Evolutionary conservation across 2,329 filamentous ascomycete genomes (phyloP), one percentile per base, ranked within the genome.

Genomic region (Pleomassaria siparia): DNA sequence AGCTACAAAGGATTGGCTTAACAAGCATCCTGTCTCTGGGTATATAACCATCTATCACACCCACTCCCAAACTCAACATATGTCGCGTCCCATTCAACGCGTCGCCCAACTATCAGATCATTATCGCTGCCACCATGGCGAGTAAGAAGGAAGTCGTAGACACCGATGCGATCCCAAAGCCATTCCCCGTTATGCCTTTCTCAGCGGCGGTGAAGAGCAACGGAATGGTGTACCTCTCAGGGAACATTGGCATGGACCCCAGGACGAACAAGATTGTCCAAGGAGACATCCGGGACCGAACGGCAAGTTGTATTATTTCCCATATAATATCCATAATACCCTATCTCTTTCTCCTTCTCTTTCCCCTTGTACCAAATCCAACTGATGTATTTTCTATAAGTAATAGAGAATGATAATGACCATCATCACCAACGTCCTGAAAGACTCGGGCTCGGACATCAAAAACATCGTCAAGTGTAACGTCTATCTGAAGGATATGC

Each of bases 221-320:
- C 60, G 84, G 83, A 58, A 80, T 85, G 66, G 81, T 89, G n/a
- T 88, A 86, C 73, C 87, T 84, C 73, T 86, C 83, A 1, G 86
- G 85, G 20, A 77, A 76, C 51, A 75, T 88, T 25, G 80, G 80
- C 12, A 72, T 82, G 58, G 78, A 85, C 55, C 77, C 82, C 0
- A 65, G 63, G n/a, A 83, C 80, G 0, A 73, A 70, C 16, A 72
- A 78, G 45, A 46, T 86, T 2, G 75, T 83, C 7, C 76, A 82
- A 10, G 84, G 83, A 3, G 76, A 77, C 43, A 72, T 86, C 44
- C 76, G 76, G 52, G 80, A 80, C 46, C 69, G 77, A 28, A 78
- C 77, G 46, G 81, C 83, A 70, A 46, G 72, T 41, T 16, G 12
- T 18, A 8, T 13, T 7, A 7, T 35, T 4, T 5, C 15, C 13